phyloP scores from a whole-genome alignment of 2,329 filamentous ascomycete genomes.

The Amylocarpus encephaloides region DNA sequence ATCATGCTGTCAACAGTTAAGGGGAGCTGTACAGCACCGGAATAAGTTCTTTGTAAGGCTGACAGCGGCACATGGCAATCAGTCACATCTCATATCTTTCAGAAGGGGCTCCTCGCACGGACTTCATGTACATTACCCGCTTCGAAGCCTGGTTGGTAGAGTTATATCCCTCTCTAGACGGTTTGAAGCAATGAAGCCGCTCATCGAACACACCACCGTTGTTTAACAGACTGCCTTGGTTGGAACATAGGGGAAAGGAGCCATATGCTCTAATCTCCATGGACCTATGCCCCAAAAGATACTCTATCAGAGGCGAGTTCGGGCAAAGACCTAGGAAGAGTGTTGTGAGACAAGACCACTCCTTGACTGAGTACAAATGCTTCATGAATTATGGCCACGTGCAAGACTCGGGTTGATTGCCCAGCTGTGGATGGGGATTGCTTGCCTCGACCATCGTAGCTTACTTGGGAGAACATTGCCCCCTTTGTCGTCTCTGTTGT shows the following conservation, averaged over 20 bases:
- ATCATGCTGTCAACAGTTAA: too few relatives aligned
- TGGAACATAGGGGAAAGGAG: background rate
- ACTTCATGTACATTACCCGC: background rate
- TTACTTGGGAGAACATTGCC: too few relatives aligned
- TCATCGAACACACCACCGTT: background rate
- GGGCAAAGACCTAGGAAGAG: background rate
- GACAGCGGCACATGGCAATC: background rate
- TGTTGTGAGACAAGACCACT: conserved; percentile 1
- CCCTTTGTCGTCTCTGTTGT: background rate
- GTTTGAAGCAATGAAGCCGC: background rate
- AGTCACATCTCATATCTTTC: background rate
- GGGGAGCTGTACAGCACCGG: too few relatives aligned
- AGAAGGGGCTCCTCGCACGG: background rate
- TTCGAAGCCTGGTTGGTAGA: background rate
- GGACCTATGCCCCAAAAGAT: background rate
- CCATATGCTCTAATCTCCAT: background rate
- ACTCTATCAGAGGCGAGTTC: background rate
- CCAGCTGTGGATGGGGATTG: background rate
- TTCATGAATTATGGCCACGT: background rate
- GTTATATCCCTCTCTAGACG: background rate
- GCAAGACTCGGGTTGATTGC: background rate
- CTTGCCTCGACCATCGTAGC: background rate
- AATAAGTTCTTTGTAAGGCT: background rate
- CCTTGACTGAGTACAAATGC: background rate
- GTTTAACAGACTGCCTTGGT: background rate